phyloP scores from a whole-genome alignment of 2,329 filamentous ascomycete species.

The Microdochium paspali region DNA sequence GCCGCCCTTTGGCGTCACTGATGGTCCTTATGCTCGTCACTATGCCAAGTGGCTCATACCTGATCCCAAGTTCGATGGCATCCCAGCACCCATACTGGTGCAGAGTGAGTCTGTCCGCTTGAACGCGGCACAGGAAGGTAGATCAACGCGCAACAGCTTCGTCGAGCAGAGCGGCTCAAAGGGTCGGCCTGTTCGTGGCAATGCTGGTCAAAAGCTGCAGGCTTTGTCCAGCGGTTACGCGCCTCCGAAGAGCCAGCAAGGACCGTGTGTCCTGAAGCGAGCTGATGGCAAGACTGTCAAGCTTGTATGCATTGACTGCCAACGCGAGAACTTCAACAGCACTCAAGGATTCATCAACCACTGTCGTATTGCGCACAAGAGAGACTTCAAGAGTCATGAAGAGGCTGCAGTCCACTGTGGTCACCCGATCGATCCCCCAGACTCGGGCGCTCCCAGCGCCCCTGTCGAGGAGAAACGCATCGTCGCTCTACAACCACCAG shows the following conservation, averaged over 20 bases:
- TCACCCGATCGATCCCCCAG: constrained; percentile 59
- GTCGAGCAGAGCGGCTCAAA: constrained; percentile 42
- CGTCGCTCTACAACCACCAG: constrained; percentile 7
- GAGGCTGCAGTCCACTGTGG: constrained; percentile 85
- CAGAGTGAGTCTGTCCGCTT: constrained; percentile 29
- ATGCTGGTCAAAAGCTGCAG: constrained; percentile 54
- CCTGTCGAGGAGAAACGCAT: constrained; percentile 31
- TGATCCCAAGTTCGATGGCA: constrained; percentile 75
- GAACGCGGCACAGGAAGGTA: constrained; percentile 52
- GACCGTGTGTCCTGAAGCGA: constrained; percentile 76
- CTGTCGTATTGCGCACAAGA: constrained; percentile 88
- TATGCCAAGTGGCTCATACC: constrained; percentile 93
- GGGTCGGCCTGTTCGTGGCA: constrained; percentile 37
- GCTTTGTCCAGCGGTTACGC: constrained; percentile 62
- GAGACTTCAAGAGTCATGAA: constrained; percentile 93
- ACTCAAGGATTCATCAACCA: constrained; percentile 99
- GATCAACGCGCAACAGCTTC: constrained; percentile 70
- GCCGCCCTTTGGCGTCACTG: constrained; percentile 79
- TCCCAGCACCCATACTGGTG: constrained; percentile 36
- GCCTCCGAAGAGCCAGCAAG: constrained; percentile 69
- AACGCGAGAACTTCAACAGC: constrained; percentile 86
- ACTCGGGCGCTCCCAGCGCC: constrained; percentile 33
- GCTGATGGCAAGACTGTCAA: constrained; percentile 82
- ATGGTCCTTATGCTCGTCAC: constrained; percentile 89
- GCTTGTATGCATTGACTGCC: constrained; percentile 80